Evolutionary conservation across 2,329 filamentous ascomycete genomes (phyloP).

Genomic region (Fusarium irregulare): DNA sequence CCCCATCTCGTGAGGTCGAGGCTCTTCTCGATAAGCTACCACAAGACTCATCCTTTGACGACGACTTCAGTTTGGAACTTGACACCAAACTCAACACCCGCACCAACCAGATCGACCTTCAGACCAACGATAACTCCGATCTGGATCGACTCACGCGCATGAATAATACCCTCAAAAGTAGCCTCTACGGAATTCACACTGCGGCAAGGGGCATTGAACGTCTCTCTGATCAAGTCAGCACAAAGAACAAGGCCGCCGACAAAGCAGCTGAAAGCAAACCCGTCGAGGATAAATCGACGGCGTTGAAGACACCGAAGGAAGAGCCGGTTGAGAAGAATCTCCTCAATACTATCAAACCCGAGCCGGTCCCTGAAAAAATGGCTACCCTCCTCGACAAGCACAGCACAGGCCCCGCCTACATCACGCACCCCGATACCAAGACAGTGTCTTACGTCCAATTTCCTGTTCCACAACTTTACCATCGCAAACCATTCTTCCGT

Average conservation of each 20-base stretch:
- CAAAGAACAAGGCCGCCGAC: slow-evolving; percentile 45
- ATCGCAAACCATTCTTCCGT: slow-evolving; percentile 56
- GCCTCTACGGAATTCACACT: slow-evolving; percentile 63
- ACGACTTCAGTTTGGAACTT: slow-evolving; percentile 43
- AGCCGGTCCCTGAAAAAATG: slow-evolving; percentile 29
- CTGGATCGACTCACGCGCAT: slow-evolving; percentile 61
- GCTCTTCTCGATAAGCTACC: slow-evolving; percentile 44
- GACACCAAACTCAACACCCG: slow-evolving; percentile 44
- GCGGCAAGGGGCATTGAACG: slow-evolving; percentile 69
- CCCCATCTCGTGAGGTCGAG: slow-evolving; percentile 42
- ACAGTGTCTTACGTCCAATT: slow-evolving; percentile 55
- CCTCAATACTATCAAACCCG: slow-evolving; percentile 9
- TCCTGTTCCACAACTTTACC: slow-evolving; percentile 61
- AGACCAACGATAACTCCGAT: slow-evolving; percentile 50
- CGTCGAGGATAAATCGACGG: slow-evolving; percentile 3
- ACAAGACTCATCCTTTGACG: slow-evolving; percentile 37
- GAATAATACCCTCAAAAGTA: slow-evolving; percentile 63
- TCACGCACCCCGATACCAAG: slow-evolving; percentile 11
- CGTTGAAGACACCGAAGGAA: slow-evolving; percentile 10
- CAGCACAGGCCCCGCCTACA: slow-evolving; percentile 32
- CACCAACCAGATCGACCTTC: slow-evolving; percentile 37
- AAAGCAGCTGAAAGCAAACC: slow-evolving; percentile 11
- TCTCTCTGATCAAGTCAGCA: slow-evolving; percentile 63
- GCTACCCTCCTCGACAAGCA: slow-evolving; percentile 18
- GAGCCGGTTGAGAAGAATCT: slow-evolving; percentile 19